Percentiles rank a stretch among this genome's conserved stretches.
phyloP scores from a whole-genome alignment of 495 filamentous ascomycete genomes.

The Penicillium ucsense region DNA sequence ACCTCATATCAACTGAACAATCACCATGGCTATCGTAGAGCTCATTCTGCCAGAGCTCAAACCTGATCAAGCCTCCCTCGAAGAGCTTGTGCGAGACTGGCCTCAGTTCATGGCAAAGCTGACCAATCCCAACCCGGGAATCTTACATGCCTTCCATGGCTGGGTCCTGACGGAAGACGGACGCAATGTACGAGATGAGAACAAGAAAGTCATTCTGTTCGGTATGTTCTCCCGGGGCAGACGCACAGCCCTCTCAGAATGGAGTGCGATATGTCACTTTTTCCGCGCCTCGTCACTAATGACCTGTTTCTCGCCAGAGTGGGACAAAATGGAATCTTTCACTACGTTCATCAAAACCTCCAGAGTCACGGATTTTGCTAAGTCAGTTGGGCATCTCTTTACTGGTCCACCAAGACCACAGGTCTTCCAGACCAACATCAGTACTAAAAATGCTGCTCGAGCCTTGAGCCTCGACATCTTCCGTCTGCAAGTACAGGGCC shows the following conservation, averaged over 20 bases:
- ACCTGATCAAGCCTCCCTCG: not conserved
- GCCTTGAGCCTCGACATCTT: conserved; percentile 1
- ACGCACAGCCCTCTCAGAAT: too few relatives aligned
- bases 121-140: conserved; percentile 1
- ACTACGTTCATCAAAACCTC: not conserved
- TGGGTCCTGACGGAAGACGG: conserved; percentile 2
- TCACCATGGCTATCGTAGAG: conserved; percentile 1
- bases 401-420: conserved; percentile 1
- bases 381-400: not conserved
- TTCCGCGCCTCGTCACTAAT: too few relatives aligned
- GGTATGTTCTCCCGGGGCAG: not conserved
- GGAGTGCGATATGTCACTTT: too few relatives aligned
- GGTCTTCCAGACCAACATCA: conserved; percentile 1
- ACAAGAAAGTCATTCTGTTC: conserved; percentile 1
- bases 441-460: not conserved
- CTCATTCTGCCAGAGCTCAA: conserved; percentile 1
- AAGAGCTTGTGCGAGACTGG: not conserved
- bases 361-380: not conserved
- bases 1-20: not conserved
- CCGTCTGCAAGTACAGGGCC: not conserved
- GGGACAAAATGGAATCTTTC: conserved; percentile 2
- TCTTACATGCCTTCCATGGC: not conserved
- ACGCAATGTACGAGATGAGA: not conserved
- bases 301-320: not conserved
- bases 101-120: not conserved